These are phyloP conservation scores for Aspergillus diversus DNA, from an alignment of 495 filamentous ascomycete genomes.

Conservation along the genomic window DNA sequence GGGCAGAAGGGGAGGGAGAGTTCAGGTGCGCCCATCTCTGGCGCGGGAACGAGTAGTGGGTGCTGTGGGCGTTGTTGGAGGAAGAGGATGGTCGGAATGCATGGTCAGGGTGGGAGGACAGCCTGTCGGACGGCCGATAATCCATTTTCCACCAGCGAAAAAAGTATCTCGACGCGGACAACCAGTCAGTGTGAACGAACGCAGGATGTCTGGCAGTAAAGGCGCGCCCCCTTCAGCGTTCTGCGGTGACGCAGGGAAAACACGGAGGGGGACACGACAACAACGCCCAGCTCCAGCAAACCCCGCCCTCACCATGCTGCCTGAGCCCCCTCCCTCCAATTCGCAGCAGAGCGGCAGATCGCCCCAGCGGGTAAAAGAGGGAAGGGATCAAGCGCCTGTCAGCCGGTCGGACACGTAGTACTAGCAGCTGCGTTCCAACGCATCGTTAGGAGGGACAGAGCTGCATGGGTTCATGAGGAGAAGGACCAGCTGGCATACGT, in stretches of 20 bases:
- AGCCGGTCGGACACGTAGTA: conserved; percentile 20
- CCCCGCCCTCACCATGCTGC: conserved; percentile 6
- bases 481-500: conserved; percentile 17
- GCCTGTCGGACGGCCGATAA: conserved; percentile 28
- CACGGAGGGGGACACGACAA: conserved; percentile 18
- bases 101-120: conserved; percentile 32
- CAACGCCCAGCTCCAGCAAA: conserved; percentile 4
- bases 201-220: conserved; percentile 13
- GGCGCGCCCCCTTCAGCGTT: conserved; percentile 5
- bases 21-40: conserved; percentile 37
- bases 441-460: conserved; percentile 21
- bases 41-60: conserved; percentile 27
- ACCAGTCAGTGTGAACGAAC: conserved; percentile 9
- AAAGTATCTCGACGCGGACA: background rate
- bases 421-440: conserved; percentile 4
- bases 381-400: conserved; percentile 12
- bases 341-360: conserved; percentile 14
- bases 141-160: conserved; percentile 33
- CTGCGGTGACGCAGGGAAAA: conserved; percentile 22
- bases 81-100: conserved; percentile 32
- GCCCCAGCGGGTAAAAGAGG: background rate
- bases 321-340: conserved; percentile 5
- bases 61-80: conserved; percentile 18
- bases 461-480: conserved; percentile 14
- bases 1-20: conserved; percentile 30